These are phyloP conservation scores for Onygenales sp. DNA, from an alignment of 2,329 filamentous ascomycete genomes.

Conservation along the genomic window DNA sequence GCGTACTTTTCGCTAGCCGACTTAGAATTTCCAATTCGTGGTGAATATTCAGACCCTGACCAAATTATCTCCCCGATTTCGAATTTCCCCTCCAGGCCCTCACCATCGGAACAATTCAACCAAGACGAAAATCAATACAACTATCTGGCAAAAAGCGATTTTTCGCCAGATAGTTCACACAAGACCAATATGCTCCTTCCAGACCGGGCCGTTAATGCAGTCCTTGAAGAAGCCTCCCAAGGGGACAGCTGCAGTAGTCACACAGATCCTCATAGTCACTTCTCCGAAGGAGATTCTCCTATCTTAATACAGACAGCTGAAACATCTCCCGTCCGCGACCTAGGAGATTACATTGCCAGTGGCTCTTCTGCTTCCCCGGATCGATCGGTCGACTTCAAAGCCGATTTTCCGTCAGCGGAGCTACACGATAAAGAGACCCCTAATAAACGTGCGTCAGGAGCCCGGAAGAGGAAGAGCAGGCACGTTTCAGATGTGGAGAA, in stretches of 20 bases:
- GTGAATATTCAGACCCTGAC: not conserved
- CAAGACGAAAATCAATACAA: not conserved
- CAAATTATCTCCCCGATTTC: not conserved
- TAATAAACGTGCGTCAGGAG: slow-evolving; percentile 10
- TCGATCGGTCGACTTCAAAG: not conserved
- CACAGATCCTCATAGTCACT: not conserved
- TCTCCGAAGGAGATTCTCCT: not conserved
- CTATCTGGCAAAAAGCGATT: not conserved
- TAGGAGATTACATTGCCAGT: not conserved
- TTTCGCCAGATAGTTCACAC: not conserved
- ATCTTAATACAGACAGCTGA: not conserved
- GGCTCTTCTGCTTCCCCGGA: not conserved
- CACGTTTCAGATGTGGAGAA: slow-evolving; percentile 17
- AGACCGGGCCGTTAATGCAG: not conserved
- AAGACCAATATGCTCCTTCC: not conserved
- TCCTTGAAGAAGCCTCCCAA: not conserved
- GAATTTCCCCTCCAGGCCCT: not conserved
- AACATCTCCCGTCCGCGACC: not conserved
- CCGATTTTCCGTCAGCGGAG: not conserved
- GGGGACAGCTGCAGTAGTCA: not conserved
- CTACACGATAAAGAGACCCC: not conserved
- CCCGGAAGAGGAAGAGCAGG: slow-evolving; percentile 28
- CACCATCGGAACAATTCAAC: not conserved
- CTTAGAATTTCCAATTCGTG: not conserved
- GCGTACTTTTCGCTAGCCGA: not conserved